A percentile compares a stretch with the other conserved stretches of the same genome.
phyloP scores from a whole-genome alignment of 116 monocot species.

The Trichopus zeylanicus region DNA sequence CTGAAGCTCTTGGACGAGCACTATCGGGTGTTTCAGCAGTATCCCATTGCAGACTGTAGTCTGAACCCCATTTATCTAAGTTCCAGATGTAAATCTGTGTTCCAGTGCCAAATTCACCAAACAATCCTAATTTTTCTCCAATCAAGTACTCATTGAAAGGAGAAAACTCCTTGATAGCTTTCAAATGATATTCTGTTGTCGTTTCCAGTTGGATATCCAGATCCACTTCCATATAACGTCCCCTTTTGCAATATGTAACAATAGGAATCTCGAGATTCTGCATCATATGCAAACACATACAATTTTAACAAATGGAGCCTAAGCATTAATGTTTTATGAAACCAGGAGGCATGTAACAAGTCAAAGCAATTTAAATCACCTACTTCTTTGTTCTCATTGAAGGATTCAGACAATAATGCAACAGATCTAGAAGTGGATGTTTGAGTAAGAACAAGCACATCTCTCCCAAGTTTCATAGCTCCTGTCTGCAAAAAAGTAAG shows the following conservation, averaged over 20 bases:
- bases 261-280: constrained; percentile 81
- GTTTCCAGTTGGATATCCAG: constrained; percentile 43
- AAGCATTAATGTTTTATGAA: no score
- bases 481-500: constrained; percentile 32
- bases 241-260: constrained; percentile 43
- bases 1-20: constrained; percentile 4
- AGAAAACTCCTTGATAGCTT: constrained; percentile 67
- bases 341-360: background rate
- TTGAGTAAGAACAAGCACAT: constrained; percentile 61
- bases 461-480: constrained; percentile 66
- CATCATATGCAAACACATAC: no score
- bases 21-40: constrained; percentile 1
- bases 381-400: constrained; percentile 52
- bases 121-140: constrained; percentile 51
- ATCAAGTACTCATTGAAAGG: constrained; percentile 80
- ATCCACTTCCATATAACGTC: constrained; percentile 69
- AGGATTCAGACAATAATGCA: constrained; percentile 56
- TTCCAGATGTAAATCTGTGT: constrained; percentile 88
- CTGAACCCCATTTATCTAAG: constrained; percentile 70
- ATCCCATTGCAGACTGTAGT: constrained; percentile 55
- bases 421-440: constrained; percentile 48
- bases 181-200: constrained; percentile 29
- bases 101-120: constrained; percentile 51
- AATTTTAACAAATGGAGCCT: no score
- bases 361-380: background rate